Conservation (phyloP, 2,329 filamentous ascomycete species). For the Aphanocladium album region DNA sequence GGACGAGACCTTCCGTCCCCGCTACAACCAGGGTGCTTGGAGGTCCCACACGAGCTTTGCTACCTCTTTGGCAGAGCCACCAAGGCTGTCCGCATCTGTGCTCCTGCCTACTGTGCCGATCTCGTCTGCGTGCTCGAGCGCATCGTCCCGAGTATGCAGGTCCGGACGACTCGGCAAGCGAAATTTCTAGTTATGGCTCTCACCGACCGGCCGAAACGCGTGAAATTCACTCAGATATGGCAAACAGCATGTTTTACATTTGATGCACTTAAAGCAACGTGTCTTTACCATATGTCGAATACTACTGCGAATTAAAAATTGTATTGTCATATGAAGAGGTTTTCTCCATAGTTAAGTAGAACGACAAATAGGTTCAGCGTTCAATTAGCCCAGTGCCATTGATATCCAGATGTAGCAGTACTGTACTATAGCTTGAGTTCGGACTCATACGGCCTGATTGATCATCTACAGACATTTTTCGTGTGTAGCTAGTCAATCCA, state of each 20-base stretch:
- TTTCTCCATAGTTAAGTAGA: too few relatives aligned
- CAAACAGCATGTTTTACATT: slow-evolving; percentile 53
- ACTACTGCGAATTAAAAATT: too few relatives aligned
- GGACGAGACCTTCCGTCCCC: slow-evolving; percentile 59
- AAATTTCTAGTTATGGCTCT: slow-evolving; percentile 3
- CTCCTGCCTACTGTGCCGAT: slow-evolving; percentile 88
- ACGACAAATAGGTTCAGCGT: too few relatives aligned
- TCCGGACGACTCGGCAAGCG: slow-evolving; percentile 26
- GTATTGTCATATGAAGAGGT: too few relatives aligned
- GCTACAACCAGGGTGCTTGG: slow-evolving; percentile 40
- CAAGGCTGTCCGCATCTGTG: slow-evolving; percentile 82
- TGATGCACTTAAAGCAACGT: slow-evolving; percentile 20
- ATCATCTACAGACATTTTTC: too few relatives aligned
- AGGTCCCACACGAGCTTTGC: slow-evolving; percentile 72
- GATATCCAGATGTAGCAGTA: too few relatives aligned
- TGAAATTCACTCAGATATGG: slow-evolving; percentile 38
- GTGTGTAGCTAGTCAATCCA: too few relatives aligned
- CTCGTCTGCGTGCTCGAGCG: slow-evolving; percentile 69
- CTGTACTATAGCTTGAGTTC: too few relatives aligned
- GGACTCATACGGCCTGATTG: too few relatives aligned
- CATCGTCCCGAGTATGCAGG: slow-evolving; percentile 65
- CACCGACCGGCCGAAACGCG: slow-evolving; percentile 13
- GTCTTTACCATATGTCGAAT: background rate
- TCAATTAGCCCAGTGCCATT: too few relatives aligned
- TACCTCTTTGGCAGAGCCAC: slow-evolving; percentile 81